Evolutionary conservation across 2,329 filamentous ascomycete species (phyloP).

Genomic region (Apiospora malaysiana): DNA sequence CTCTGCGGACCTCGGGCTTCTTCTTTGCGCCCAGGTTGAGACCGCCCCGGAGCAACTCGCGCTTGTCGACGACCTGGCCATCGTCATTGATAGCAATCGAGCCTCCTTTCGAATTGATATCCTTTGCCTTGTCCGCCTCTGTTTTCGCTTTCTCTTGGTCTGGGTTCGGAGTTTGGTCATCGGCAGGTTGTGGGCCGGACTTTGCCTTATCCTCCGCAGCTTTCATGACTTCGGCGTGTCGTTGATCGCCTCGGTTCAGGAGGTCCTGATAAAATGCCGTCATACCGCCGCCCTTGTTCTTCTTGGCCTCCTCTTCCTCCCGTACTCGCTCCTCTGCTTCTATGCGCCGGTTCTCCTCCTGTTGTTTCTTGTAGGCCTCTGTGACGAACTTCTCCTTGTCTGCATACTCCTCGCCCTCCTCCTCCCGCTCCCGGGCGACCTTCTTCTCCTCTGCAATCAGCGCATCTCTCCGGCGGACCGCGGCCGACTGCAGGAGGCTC

Average conservation of each 20-base stretch:
- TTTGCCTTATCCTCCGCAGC: constrained; percentile 65
- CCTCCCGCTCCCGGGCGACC: constrained; percentile 77
- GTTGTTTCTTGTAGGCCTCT: constrained; percentile 80
- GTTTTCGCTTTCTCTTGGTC: constrained; percentile 54
- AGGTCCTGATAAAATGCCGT: constrained; percentile 78
- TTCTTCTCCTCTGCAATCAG: constrained; percentile 82
- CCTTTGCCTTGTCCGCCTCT: constrained; percentile 68
- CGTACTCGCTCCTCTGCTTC: constrained; percentile 74
- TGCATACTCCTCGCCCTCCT: constrained; percentile 79
- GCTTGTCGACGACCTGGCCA: constrained; percentile 82
- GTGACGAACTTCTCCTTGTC: constrained; percentile 90
- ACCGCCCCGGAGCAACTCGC: constrained; percentile 77
- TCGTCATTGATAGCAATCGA: constrained; percentile 78
- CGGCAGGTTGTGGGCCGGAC: constrained; percentile 41
- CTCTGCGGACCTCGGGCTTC: constrained; percentile 50
- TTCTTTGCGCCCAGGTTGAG: constrained; percentile 74
- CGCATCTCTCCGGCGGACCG: constrained; percentile 78
- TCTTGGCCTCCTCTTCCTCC: constrained; percentile 69
- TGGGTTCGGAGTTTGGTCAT: constrained; percentile 43
- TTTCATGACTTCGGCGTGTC: constrained; percentile 72
- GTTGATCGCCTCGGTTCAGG: constrained; percentile 72
- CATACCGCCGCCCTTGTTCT: constrained; percentile 74
- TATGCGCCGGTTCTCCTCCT: constrained; percentile 72
- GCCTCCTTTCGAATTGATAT: constrained; percentile 67
- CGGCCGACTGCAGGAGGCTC: constrained; percentile 73